Percentiles rank a stretch among this genome's conserved stretches.
These are phyloP conservation scores for Eucalyptus fibrosa DNA, from an alignment of 345 rosid species.

Conservation along the genomic window DNA sequence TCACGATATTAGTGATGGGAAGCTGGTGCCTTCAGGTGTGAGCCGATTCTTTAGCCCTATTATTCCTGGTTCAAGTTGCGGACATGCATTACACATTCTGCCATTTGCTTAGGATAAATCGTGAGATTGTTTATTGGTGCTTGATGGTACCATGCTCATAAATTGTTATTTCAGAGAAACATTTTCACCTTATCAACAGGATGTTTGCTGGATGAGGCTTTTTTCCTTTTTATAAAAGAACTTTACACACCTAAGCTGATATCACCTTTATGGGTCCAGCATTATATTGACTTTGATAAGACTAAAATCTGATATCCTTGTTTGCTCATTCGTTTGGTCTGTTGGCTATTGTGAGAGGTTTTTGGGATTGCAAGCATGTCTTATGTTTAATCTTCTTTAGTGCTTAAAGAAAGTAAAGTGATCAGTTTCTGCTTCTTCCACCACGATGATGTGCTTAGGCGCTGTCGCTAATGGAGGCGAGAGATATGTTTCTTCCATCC, in stretches of 20 bases:
- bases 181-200: too few species aligned
- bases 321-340: not conserved
- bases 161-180: too few species aligned
- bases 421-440: not conserved
- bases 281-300: not conserved
- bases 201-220: too few species aligned
- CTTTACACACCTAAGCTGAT: not conserved
- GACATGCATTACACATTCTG: not conserved
- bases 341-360: not conserved
- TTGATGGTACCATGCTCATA: not conserved
- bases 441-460: not conserved
- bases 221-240: too few species aligned
- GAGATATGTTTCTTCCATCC: too few species aligned
- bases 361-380: not conserved
- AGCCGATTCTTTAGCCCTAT: not conserved
- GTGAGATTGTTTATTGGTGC: too few species aligned
- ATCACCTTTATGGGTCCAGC: not conserved
- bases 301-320: not conserved
- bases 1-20: not conserved
- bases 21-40: not conserved
- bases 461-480: too few species aligned
- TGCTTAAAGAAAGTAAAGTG: not conserved
- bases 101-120: too few species aligned
- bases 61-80: not conserved
- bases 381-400: not conserved